These are phyloP conservation scores for Berberis vulgaris DNA, from an alignment of 164 flowering plant genomes.

Conservation along the genomic window DNA sequence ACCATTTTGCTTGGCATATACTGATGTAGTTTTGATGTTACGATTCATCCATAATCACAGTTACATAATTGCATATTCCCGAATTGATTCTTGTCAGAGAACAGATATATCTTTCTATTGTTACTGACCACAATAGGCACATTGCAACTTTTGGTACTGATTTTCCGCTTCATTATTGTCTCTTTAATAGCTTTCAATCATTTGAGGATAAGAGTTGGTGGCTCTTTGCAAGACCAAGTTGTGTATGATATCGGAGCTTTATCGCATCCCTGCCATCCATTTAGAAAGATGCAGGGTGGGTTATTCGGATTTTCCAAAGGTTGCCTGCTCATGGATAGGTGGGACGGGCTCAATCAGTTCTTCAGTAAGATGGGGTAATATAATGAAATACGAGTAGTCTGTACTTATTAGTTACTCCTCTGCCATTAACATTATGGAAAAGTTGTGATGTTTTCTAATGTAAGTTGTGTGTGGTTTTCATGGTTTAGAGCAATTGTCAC, in stretches of 20 bases:
- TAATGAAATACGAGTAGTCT: too few species aligned
- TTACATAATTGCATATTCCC: too few species aligned
- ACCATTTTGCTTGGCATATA: background rate
- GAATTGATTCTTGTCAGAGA: too few species aligned
- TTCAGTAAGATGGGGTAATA: slow-evolving; percentile 62
- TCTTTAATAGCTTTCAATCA: slow-evolving; percentile 66
- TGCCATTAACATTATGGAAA: too few species aligned
- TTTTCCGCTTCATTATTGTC: background rate
- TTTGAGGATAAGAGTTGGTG: slow-evolving; percentile 83
- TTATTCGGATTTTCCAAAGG: slow-evolving; percentile 74
- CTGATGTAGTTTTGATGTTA: too few species aligned
- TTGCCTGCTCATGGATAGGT: slow-evolving; percentile 74
- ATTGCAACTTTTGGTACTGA: background rate
- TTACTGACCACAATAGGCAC: too few species aligned
- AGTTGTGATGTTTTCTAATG: too few species aligned
- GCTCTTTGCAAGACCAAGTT: slow-evolving; percentile 78
- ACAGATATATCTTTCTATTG: too few species aligned
- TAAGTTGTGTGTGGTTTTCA: background rate
- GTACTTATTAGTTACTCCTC: too few species aligned
- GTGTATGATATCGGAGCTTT: slow-evolving; percentile 39
- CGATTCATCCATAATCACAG: too few species aligned
- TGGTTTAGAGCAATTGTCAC: slow-evolving; percentile 55
- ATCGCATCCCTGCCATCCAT: slow-evolving; percentile 40
- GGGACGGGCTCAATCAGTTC: slow-evolving; percentile 77
- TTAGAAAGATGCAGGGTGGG: slow-evolving; percentile 30